Conservation (phyloP, 441 rosid species). For the Arabidopsis lyrata region DNA sequence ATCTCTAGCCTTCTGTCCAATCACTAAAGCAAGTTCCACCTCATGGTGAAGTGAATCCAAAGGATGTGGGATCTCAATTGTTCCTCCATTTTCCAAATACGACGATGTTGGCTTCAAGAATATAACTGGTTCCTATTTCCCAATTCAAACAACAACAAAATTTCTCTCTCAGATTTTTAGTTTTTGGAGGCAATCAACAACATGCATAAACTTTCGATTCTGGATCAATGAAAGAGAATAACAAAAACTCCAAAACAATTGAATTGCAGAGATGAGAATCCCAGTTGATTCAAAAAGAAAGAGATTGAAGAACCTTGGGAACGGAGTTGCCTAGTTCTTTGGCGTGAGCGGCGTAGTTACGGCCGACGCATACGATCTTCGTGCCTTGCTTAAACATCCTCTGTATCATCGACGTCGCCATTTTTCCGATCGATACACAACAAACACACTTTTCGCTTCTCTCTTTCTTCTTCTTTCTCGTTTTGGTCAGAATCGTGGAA, state of each 20-base stretch:
- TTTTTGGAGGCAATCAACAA: background rate
- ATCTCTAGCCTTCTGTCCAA: slow-evolving; percentile 80
- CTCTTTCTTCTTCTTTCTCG: background rate
- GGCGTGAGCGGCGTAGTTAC: slow-evolving; percentile 98
- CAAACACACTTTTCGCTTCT: background rate
- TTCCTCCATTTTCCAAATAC: slow-evolving; percentile 83
- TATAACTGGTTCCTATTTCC: slow-evolving; percentile 79
- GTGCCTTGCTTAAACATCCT: slow-evolving; percentile 75
- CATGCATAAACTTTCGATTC: slow-evolving; percentile 1
- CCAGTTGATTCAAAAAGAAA: too few species aligned
- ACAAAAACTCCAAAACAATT: background rate
- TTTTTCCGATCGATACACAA: slow-evolving; percentile 27
- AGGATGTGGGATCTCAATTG: slow-evolving; percentile 85
- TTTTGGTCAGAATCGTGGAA: slow-evolving; percentile 5
- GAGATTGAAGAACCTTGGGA: background rate
- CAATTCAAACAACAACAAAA: background rate
- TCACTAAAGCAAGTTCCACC: slow-evolving; percentile 93
- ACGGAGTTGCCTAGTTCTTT: slow-evolving; percentile 93
- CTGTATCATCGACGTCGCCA: slow-evolving; percentile 63
- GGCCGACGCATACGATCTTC: slow-evolving; percentile 93
- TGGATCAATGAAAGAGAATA: background rate
- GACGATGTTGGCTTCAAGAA: slow-evolving; percentile 96
- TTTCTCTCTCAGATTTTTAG: slow-evolving; percentile 3
- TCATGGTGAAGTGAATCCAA: slow-evolving; percentile 81
- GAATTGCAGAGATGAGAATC: background rate